Conservation (phyloP, 129 eudicot species). For the Oenanthe sinensis region DNA sequence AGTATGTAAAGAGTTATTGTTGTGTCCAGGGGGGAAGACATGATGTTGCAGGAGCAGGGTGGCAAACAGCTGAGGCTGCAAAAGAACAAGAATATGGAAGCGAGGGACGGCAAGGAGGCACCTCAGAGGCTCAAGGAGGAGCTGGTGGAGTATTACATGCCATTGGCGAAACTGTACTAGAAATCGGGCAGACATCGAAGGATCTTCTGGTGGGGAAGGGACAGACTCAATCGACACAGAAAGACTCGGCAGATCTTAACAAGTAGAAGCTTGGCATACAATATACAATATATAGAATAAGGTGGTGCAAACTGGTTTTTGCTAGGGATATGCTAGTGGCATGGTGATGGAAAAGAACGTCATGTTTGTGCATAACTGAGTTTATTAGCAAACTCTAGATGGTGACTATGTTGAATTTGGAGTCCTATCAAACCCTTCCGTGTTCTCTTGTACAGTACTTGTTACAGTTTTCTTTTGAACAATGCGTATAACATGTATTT, state of each 20-base stretch:
- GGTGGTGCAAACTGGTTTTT: not conserved
- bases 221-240: not conserved
- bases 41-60: not conserved
- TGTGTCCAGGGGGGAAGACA: not conserved
- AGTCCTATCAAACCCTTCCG: no score
- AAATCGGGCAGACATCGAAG: conserved; percentile 66
- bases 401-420: no score
- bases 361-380: not conserved
- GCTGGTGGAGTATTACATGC: conserved; percentile 35
- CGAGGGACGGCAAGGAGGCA: not conserved
- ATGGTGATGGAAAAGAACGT: not conserved
- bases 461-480: not conserved
- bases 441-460: no score
- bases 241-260: not conserved
- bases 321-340: not conserved
- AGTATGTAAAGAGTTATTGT: not conserved
- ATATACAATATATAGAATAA: not conserved
- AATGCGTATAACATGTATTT: not conserved
- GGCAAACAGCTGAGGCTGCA: not conserved
- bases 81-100: not conserved
- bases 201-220: conserved; percentile 38
- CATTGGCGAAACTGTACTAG: conserved; percentile 69
- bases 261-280: not conserved
- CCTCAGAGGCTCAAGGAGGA: not conserved
- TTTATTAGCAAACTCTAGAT: not conserved